A percentile compares a stretch with the other conserved stretches of the same genome.
These are phyloP conservation scores for Wickerhamiella musiphila DNA, from an alignment of 805 yeast species.

Conservation along the genomic window DNA sequence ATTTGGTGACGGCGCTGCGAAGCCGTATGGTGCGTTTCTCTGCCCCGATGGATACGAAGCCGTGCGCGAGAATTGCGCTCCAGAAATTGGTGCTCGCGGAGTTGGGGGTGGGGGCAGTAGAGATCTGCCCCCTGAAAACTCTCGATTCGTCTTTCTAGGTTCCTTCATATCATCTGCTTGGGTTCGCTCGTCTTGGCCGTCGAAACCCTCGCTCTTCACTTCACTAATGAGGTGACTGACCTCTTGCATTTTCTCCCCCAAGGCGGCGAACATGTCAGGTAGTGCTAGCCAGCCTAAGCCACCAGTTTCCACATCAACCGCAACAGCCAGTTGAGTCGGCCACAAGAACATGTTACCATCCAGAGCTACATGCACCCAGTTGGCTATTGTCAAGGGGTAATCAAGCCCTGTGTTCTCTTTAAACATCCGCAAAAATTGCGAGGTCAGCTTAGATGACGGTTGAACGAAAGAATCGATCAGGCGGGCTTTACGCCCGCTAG, in stretches of 20 bases:
- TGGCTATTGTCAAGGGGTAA: constrained; percentile 2
- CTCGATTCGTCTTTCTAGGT: not conserved
- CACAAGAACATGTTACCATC: constrained; percentile 12
- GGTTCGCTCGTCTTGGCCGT: not conserved
- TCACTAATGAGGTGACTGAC: constrained; percentile 2
- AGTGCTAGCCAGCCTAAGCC: constrained; percentile 6
- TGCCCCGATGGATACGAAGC: too few relatives aligned
- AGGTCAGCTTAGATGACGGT: constrained; percentile 10
- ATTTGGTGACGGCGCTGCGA: too few relatives aligned
- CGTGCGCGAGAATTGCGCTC: too few relatives aligned
- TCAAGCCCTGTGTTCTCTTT: constrained; percentile 4
- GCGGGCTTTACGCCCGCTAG: constrained; percentile 11
- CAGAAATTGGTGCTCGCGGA: too few relatives aligned
- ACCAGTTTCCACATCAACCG: not conserved
- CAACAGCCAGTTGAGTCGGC: constrained; percentile 11
- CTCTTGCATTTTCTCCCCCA: constrained; percentile 7
- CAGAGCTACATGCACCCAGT: constrained; percentile 12
- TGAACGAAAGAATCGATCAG: constrained; percentile 8
- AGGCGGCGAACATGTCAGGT: constrained; percentile 7
- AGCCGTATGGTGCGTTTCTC: too few relatives aligned
- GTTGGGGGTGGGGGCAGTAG: constrained; percentile 5
- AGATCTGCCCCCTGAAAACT: not conserved
- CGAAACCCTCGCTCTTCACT: not conserved
- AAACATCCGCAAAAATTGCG: constrained; percentile 8
- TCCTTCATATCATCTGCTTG: not conserved